Evolutionary conservation across 257 asterid genomes (phyloP).

Genomic region (Gynochthodes officinalis): DNA sequence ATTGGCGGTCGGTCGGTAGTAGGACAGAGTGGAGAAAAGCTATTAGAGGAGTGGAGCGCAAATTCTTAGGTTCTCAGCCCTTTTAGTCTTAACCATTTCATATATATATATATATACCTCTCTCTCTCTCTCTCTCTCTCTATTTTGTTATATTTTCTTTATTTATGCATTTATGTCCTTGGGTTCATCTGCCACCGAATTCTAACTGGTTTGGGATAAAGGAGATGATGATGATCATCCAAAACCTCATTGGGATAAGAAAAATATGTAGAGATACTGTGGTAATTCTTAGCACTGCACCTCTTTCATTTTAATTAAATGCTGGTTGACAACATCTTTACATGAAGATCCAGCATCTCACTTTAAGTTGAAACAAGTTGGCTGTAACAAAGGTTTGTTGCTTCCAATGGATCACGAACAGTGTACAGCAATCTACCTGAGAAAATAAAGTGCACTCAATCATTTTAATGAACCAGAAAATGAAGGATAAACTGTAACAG

Average conservation of each 20-base stretch:
- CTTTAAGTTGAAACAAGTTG: not conserved
- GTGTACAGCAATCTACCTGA: slow-evolving; percentile 8
- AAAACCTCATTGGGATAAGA: not conserved
- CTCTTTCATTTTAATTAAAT: slow-evolving; percentile 22
- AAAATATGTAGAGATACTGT: not conserved
- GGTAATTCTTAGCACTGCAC: not conserved
- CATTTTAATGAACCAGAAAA: not conserved
- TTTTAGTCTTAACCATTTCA: no score
- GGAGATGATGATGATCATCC: no score
- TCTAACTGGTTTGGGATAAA: no score
- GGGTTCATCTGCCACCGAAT: no score
- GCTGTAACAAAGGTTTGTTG: not conserved
- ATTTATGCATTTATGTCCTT: no score
- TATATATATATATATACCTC: no score
- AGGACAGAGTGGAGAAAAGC: no score
- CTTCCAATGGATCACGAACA: slow-evolving; percentile 2
- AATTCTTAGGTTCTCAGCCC: no score
- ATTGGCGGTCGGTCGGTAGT: no score
- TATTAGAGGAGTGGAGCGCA: no score
- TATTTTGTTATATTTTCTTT: no score
- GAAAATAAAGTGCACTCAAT: not conserved
- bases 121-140: no score
- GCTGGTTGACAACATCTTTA: slow-evolving; percentile 8
- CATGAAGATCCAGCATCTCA: slow-evolving; percentile 20
- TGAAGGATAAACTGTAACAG: not conserved